Percentiles rank a stretch among this genome's conserved stretches.
These are phyloP conservation scores for Casuarina cunninghamiana DNA, from an alignment of 306 rosid genomes.

Conservation along the genomic window DNA sequence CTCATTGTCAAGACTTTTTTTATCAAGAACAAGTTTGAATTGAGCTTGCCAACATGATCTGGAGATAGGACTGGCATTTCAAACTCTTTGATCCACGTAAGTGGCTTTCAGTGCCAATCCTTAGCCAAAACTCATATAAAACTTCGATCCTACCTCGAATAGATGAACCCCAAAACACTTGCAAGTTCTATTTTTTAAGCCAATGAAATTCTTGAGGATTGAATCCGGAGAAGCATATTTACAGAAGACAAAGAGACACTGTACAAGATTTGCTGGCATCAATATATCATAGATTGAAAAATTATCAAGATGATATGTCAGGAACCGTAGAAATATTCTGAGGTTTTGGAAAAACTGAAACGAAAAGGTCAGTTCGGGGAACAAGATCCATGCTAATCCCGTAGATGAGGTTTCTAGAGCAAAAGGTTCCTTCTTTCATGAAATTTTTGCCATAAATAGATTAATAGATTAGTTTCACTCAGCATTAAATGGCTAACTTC, in stretches of 20 bases:
- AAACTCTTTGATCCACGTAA: conserved; percentile 20
- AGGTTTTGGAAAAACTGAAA: conserved; percentile 9
- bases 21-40: conserved; percentile 2
- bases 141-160: conserved; percentile 19
- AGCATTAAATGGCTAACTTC: not conserved
- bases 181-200: not conserved
- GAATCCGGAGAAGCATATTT: not conserved
- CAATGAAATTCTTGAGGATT: not conserved
- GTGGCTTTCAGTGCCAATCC: conserved; percentile 8
- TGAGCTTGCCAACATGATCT: conserved; percentile 20
- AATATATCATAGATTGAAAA: conserved; percentile 3
- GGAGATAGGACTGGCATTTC: conserved; percentile 20
- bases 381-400: conserved; percentile 20
- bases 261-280: conserved; percentile 4
- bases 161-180: not conserved
- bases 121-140: conserved; percentile 10
- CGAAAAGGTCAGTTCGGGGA: conserved; percentile 29
- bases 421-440: conserved; percentile 17
- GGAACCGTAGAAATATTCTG: conserved; percentile 16
- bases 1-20: conserved; percentile 29
- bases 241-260: not conserved
- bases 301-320: not conserved
- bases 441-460: conserved; percentile 37
- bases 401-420: conserved; percentile 36
- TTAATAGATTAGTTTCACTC: conserved; percentile 30